Evolutionary conservation across 2,329 filamentous ascomycete genomes (phyloP), one percentile per base, ranked within the genome.

Genomic region (Clonostachys byssicola): DNA sequence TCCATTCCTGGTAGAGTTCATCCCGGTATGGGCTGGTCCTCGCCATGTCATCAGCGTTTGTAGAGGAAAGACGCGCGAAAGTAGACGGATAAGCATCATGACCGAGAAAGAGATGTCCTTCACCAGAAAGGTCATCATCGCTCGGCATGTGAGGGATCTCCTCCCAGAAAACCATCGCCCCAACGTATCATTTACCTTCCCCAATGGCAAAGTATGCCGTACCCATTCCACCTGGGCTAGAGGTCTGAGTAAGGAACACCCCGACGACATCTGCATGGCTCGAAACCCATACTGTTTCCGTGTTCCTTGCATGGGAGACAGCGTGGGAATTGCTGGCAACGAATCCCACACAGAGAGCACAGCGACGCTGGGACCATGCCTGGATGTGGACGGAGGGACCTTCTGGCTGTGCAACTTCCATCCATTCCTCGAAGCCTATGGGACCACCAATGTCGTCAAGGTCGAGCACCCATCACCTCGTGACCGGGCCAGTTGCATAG

Each of bases 371-470:
- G 71, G 71, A 0, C 70, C 71, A 1, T 69, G 66, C 30, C 47
- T 74, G 6, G 56, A 56, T 10, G 55, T 73, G 2, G 64, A 60
- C 5, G 68, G 64, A 5, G 63, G 57, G 1, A 64, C 49, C 45
- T 73, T 64, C 48, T 73, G 70, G 70, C 56, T 74, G 2, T 67
- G 64, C 16, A 72, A 67, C 51, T 73, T 70, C 33, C 71, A 74
- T 48, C 70, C 71, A 5, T 73, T 74, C 47, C 47, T 68, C 6
- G 63, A 71, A 9, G 64, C 61, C 1, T 65, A 59, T 34, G 60
- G 59, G 18, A 52, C 56, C 12, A 52, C 56, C 1, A 50, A 52
- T 1, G 48, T 52, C 1, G 59, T 70, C 20, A 43, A 52, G 5
- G 54, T 72, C 7, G 64, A 72, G 47, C 71, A 73, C 35, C 71